Evolutionary conservation across 2,329 filamentous ascomycete genomes (phyloP), one percentile per base, ranked within the genome.

Genomic region (Trichoderma afroharzianum): DNA sequence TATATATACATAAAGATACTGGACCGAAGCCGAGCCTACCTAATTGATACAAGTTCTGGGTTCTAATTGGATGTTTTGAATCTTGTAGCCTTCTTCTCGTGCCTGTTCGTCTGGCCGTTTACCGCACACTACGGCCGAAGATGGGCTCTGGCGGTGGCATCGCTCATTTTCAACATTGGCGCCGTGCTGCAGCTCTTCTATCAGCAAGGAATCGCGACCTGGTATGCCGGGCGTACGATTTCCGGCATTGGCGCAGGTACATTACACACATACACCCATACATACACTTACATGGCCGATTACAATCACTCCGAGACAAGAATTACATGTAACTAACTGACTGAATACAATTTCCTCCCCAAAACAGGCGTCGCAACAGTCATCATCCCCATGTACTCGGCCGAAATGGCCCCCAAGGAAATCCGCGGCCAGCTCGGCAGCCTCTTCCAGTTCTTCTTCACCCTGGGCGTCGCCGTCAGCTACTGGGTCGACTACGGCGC

Each of bases 401-500:
- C 80, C 26, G 84, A 86, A 77, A 83, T 84, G 80, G 80, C 83
- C 0, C 85, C 85, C 18, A 85, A 84, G 68, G 76, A 83, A 26
- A 80, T 85, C 50, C 81, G 84, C 53, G 84, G 83, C 11, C 77
- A 78, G 47, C 78, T 85, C 6, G 83, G 82, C 50, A 80, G 78
- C 74, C 79, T 84, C 76, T 85, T 85, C 73, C 83, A 85, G 73
- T 82, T 82, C 76, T 82, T 84, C 75, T 82, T 83, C 73, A 83
- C 82, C 5, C 77, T 83, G 6, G 83, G 83, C 18, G 81, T 83
- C 21, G 79, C 83, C 72, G 81, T 80, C 6, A 79, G 78, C 43
- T 83, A 84, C 76, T 83, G 83, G 80, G 75, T 87, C 26, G 84
- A 85, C 71, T 87, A 86, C 68, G 85, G 79, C 6, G 84, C 85